Conservation (phyloP, 2,329 filamentous ascomycete species). For the Xylariaceae sp. region DNA sequence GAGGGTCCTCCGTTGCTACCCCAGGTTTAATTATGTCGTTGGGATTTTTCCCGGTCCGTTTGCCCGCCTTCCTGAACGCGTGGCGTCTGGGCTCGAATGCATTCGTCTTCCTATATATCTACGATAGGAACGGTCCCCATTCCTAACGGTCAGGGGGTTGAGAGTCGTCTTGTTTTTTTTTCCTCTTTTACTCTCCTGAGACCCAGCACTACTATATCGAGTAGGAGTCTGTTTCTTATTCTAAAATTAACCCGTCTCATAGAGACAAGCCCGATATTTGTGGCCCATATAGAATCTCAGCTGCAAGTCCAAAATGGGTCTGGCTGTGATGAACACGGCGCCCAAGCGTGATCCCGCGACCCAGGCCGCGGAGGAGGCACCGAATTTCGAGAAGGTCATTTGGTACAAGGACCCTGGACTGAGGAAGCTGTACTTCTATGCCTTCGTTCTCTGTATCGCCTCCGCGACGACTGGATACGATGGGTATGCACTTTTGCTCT, state of each 20-base stretch:
- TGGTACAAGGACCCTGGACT: conserved; percentile 53
- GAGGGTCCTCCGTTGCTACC: too few relatives aligned
- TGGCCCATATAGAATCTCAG: not conserved
- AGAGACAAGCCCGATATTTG: too few relatives aligned
- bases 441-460: conserved; percentile 46
- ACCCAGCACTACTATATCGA: not conserved
- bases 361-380: conserved; percentile 43
- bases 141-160: conserved; percentile 1
- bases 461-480: conserved; percentile 54
- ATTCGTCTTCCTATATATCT: conserved; percentile 25
- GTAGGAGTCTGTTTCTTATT: not conserved
- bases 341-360: conserved; percentile 15
- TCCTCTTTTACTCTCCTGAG: not conserved
- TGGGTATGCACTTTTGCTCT: conserved; percentile 37
- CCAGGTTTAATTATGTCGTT: too few relatives aligned
- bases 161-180: too few relatives aligned
- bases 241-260: not conserved
- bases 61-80: conserved; percentile 19
- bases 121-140: conserved; percentile 1
- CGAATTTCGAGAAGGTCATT: conserved; percentile 44
- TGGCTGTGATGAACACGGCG: conserved; percentile 1
- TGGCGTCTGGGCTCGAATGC: conserved; percentile 11
- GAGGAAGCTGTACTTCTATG: conserved; percentile 51
- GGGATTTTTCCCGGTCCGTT: conserved; percentile 28
- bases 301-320: conserved; percentile 16